These are phyloP conservation scores for Coniochaeta sp. DNA, from an alignment of 2,329 filamentous ascomycete genomes.

Conservation along the genomic window DNA sequence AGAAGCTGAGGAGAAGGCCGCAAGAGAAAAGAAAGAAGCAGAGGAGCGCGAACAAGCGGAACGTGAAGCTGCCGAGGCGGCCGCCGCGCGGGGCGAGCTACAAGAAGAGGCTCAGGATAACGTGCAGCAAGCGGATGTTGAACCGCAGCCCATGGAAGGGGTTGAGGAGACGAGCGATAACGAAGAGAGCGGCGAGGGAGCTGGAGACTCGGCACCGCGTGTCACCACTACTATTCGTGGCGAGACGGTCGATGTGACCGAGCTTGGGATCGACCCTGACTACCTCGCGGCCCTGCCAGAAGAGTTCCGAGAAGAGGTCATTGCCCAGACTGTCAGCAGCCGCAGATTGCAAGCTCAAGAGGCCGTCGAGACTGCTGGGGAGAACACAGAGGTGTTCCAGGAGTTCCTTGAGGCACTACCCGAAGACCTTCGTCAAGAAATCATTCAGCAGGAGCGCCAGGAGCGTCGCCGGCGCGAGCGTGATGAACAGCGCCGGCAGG, in stretches of 20 bases:
- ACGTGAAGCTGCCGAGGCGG: conserved; percentile 53
- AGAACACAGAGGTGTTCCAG: conserved; percentile 77
- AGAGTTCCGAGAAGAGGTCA: conserved; percentile 91
- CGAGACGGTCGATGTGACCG: conserved; percentile 85
- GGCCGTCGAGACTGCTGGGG: conserved; percentile 52
- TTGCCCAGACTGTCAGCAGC: conserved; percentile 81
- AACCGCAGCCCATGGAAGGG: conserved; percentile 48
- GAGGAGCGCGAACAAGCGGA: conserved; percentile 58
- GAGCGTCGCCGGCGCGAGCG: conserved; percentile 84
- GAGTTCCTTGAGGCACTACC: conserved; percentile 93
- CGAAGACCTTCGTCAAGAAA: conserved; percentile 80
- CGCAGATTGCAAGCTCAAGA: conserved; percentile 70
- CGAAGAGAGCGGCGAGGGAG: conserved; percentile 20
- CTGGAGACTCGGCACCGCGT: conserved; percentile 39
- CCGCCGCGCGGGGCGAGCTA: conserved; percentile 40
- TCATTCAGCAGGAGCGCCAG: conserved; percentile 82
- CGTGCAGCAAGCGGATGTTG: conserved; percentile 27
- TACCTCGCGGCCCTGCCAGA: conserved; percentile 97
- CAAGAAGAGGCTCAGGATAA: conserved; percentile 37
- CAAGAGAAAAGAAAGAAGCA: conserved; percentile 60
- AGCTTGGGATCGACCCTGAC: conserved; percentile 86
- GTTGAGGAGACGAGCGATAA: conserved; percentile 45
- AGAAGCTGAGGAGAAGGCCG: conserved; percentile 61
- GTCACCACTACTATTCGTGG: conserved; percentile 80
- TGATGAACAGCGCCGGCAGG: conserved; percentile 68